Evolutionary conservation across 1,284 basidiomycete genomes (phyloP).

Genomic region (Bjerkandera adusta): DNA sequence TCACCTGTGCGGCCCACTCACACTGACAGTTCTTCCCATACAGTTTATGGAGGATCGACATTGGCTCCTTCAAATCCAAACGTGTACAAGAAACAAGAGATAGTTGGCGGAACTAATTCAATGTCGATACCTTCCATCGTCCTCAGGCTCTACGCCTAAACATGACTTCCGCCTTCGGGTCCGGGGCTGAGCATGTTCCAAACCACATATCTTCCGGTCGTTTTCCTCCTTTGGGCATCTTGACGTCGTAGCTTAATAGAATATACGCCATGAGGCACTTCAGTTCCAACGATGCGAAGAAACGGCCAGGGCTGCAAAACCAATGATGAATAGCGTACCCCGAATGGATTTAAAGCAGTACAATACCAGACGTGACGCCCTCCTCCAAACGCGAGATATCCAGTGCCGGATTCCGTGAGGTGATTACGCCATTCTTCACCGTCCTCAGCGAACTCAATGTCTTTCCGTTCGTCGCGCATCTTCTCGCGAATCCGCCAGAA

Average conservation of each 20-base stretch:
- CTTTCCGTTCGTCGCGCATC: conserved; percentile 22
- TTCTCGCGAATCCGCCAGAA: conserved; percentile 40
- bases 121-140: no score
- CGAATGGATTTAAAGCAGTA: conserved; percentile 27
- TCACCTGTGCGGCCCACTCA: no score
- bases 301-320: conserved; percentile 37
- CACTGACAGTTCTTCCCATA: no score
- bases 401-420: conserved; percentile 25
- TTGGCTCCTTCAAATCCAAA: no score
- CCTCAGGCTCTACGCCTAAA: no score
- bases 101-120: no score
- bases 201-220: not conserved
- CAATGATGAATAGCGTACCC: not conserved
- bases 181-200: not conserved
- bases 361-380: conserved; percentile 41
- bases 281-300: conserved; percentile 44
- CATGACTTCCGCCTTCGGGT: not conserved
- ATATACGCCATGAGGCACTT: conserved; percentile 44
- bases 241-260: conserved; percentile 44
- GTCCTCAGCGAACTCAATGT: conserved; percentile 28
- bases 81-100: no score
- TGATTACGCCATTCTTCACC: conserved; percentile 19
- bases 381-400: conserved; percentile 40
- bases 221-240: conserved; percentile 22
- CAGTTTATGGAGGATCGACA: no score